These are phyloP conservation scores for Mycena albidolilacea DNA, from an alignment of 768 basidiomycete genomes.

Conservation along the genomic window DNA sequence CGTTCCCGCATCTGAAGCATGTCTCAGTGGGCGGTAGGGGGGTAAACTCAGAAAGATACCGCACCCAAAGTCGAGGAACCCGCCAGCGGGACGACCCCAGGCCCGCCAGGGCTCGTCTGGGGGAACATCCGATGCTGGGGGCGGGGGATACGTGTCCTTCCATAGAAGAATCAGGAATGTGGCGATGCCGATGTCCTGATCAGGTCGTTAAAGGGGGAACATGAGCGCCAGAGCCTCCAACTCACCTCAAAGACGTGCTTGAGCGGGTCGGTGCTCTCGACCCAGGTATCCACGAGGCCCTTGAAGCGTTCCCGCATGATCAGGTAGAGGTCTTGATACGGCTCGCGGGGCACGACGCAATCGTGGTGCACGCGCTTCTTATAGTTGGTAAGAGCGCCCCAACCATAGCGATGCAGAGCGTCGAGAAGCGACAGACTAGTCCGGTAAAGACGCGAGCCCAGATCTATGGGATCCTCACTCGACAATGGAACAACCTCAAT, in stretches of 20 bases:
- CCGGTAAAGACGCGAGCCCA: slow-evolving; percentile 79
- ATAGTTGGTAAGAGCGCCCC: slow-evolving; percentile 86
- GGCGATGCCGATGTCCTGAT: slow-evolving; percentile 93
- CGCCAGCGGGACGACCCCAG: slow-evolving; percentile 87
- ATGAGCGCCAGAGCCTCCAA: neutral
- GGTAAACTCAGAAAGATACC: slow-evolving; percentile 36
- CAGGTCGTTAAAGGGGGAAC: neutral
- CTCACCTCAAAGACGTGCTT: slow-evolving; percentile 93
- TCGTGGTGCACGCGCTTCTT: slow-evolving; percentile 92
- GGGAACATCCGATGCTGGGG: slow-evolving; percentile 29
- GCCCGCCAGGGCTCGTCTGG: slow-evolving; percentile 67
- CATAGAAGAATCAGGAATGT: slow-evolving; percentile 94
- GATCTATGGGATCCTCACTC: slow-evolving; percentile 56
- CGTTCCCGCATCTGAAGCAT: slow-evolving; percentile 86
- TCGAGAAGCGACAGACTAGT: slow-evolving; percentile 88
- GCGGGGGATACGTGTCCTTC: slow-evolving; percentile 75
- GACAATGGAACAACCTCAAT: slow-evolving; percentile 73
- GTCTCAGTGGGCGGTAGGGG: neutral
- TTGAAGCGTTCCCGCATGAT: slow-evolving; percentile 89
- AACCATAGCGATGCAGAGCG: slow-evolving; percentile 89
- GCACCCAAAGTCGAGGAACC: slow-evolving; percentile 92
- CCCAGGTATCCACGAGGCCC: slow-evolving; percentile 81
- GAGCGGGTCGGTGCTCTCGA: slow-evolving; percentile 85
- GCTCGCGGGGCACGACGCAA: slow-evolving; percentile 78
- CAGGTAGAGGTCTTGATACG: slow-evolving; percentile 93